Evolutionary conservation across 2,329 filamentous ascomycete species (phyloP), one percentile per base, ranked within the genome.

Genomic region (Fusarium oxysporum): DNA sequence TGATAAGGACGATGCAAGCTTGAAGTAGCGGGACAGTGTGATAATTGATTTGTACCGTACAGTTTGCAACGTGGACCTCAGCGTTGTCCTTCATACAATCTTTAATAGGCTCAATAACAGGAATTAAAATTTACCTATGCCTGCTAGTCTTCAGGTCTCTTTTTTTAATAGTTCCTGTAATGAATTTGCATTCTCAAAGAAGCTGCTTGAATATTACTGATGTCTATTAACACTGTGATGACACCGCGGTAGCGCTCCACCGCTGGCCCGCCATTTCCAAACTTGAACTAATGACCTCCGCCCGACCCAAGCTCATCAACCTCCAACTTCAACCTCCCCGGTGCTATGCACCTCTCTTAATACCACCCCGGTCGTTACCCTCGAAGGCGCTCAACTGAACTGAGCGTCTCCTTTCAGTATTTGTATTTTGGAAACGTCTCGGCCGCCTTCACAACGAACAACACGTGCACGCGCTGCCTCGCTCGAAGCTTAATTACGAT

Each of bases 221-320:
- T 17, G 0, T 6, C 43, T 74, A 65, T 73, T 57, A 13, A 19
- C 66, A 77, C 76, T 71, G 76, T 77, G 9, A 3, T 1, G n/a
- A 11, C 47, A 78, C 76, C 43, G 61, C 13, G 11, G 17, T 38
- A 38, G 14, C 30, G 41, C 61, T 65, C 65, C 62, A 69, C 41
- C 23, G 41, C 51, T 62, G 43, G 50, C 69, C 75, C 62, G 59
- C 69, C 69, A 71, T 61, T 77, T 76, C 72, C 61, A 77, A 77
- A 66, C 73, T 68, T 57, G 65, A 64, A n/a, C 69, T 64, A 68
- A 70, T 64, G 59, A 62, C 69, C 76, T 76, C 75, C 73, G 32
- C 74, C 73, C 65, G 56, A 75, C 65, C 72, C 71, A 74, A 74
- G 71, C 71, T 73, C 72, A 75, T 62, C 69, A 77, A 73, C 68